Conservation (phyloP, 345 rosid genomes). For the Salix purpurea region DNA sequence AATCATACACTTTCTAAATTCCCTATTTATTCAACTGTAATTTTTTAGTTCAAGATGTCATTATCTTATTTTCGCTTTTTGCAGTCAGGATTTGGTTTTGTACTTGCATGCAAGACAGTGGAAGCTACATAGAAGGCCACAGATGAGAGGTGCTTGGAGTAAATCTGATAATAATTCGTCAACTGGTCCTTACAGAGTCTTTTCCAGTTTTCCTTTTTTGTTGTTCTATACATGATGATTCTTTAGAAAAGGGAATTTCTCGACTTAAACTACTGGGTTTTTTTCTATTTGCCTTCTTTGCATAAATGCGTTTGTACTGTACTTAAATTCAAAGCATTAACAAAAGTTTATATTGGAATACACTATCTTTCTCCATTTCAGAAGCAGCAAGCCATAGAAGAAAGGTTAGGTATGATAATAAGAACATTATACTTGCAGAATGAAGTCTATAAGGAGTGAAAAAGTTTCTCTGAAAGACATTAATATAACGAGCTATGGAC, state of each 20-base stretch:
- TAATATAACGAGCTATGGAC: background rate
- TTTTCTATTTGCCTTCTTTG: too few species aligned
- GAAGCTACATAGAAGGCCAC: slow-evolving; percentile 59
- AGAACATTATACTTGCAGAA: too few species aligned
- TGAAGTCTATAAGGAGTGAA: background rate
- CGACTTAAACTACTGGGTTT: too few species aligned
- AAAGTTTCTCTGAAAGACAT: background rate
- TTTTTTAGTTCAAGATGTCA: too few species aligned
- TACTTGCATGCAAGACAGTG: slow-evolving; percentile 46
- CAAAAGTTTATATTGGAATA: too few species aligned
- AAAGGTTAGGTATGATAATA: too few species aligned
- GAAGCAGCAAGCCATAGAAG: too few species aligned
- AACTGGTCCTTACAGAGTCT: background rate
- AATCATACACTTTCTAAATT: too few species aligned
- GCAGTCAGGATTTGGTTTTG: slow-evolving; percentile 57
- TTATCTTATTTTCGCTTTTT: slow-evolving; percentile 4
- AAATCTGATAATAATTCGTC: slow-evolving; percentile 1
- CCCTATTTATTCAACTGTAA: too few species aligned
- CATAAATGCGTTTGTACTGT: too few species aligned
- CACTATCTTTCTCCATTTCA: too few species aligned
- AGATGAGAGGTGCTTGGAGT: slow-evolving; percentile 56
- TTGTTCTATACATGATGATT: background rate
- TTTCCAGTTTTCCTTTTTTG: background rate
- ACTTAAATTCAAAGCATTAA: too few species aligned
- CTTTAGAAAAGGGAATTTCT: background rate